Base-by-base conservation (phyloP, 345 rosid species). In the Psidium friedrichsthalianum region DNA sequence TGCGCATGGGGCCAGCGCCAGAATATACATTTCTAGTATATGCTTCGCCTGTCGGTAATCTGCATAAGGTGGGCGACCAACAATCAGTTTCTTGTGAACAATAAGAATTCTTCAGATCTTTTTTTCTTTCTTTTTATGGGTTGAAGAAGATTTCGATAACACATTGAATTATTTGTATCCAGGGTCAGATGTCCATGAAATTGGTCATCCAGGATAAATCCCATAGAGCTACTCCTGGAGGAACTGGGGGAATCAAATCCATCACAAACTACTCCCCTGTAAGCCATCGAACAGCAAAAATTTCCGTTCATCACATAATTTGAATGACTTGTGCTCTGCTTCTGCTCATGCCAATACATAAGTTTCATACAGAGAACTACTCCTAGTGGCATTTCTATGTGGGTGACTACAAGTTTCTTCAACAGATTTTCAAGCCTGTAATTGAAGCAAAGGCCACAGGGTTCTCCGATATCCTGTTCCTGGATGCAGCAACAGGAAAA, bases 231-330 rank as follows among this genome's bases (percentile, higher is more conserved):
- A 25, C 53, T 32, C 90, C 87, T 51, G 89, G 90, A 55, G 90
- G 92, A 86, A 87, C 89, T 2, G 88, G 92, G 47, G 83, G 86
- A 82, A 84, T 88, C 85, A 90, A 90, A 83, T 56, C 84, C 29
- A 90, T 90, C 55, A 69, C 86, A 53, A 90, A 90, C 84, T 88
- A 90, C 82, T 47, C 90, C 5, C 90, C 90, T 6, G 91, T 90
- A 80, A 49, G 78, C 5, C 20, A 20, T 11, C 32, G 0, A 47
- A 8, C 10, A 16, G 53, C 24, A 0, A 36, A 36, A 69, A 69
- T 18, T 18, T 69, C 13, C 18, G 2, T 11, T 32, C 47, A 8
- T 69, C 78, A 36, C 40, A 29, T 32, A 18, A 69, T 36, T 22
- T 69, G 40, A 69, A 36, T 36, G 25, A 18, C 78, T 69, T 8